Evolutionary conservation across 768 basidiomycete genomes (phyloP).

Genomic region (Kwoniella heveanensis): DNA sequence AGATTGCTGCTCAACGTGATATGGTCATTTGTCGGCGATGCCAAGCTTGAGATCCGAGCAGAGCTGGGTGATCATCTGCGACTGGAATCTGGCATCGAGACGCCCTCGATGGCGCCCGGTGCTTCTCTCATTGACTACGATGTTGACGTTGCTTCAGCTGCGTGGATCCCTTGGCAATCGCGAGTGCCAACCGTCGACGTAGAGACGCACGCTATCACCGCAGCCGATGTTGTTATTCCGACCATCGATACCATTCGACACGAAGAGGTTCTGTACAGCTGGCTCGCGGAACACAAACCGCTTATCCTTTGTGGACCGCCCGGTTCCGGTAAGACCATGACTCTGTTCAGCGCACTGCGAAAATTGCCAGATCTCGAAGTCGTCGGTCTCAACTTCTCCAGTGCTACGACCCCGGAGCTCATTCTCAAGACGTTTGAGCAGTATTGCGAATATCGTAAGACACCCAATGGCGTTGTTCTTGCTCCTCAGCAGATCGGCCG

Average conservation of each 20-base stretch:
- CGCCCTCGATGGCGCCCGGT: constrained; percentile 73
- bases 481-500: constrained; percentile 92
- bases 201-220: constrained; percentile 92
- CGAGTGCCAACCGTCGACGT: constrained; percentile 94
- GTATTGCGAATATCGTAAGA: constrained; percentile 98
- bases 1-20: constrained; percentile 87
- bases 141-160: constrained; percentile 78
- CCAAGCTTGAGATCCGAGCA: constrained; percentile 83
- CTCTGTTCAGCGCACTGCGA: constrained; percentile 92
- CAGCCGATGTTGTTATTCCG: constrained; percentile 94
- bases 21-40: constrained; percentile 97
- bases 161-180: constrained; percentile 90
- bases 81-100: constrained; percentile 82
- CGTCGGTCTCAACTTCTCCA: constrained; percentile 98
- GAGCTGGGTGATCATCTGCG: constrained; percentile 85
- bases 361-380: constrained; percentile 99
- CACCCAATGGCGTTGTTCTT: constrained; percentile 94
- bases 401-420: constrained; percentile 95
- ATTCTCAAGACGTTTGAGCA: constrained; percentile 99
- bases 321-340: constrained; percentile 99
- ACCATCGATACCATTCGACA: constrained; percentile 98
- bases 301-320: constrained; percentile 98
- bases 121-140: constrained; percentile 89
- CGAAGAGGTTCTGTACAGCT: constrained; percentile 97
- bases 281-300: constrained; percentile 98